phyloP scores from a whole-genome alignment of 2,329 filamentous ascomycete species.

The Colletotrichum zoysiae region DNA sequence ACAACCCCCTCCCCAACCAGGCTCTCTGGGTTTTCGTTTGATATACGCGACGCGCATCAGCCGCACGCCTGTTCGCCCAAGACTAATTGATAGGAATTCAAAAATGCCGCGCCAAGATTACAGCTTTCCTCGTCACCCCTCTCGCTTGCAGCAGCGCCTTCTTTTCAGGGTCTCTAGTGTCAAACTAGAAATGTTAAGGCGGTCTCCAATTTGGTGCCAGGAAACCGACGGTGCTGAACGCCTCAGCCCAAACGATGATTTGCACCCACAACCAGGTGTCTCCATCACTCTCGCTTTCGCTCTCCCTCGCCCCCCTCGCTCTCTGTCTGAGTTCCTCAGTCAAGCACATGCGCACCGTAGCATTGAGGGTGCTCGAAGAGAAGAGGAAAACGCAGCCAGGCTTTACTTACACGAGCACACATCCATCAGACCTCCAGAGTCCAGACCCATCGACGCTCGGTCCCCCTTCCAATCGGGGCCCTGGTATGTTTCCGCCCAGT shows the following conservation, averaged over 20 bases:
- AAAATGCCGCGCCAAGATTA: not conserved
- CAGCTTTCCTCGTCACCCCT: constrained; percentile 10
- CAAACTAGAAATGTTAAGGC: constrained; percentile 10
- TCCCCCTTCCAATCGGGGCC: constrained; percentile 16
- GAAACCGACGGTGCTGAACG: constrained; percentile 1
- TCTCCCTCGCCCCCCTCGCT: not conserved
- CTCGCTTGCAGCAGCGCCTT: constrained; percentile 11
- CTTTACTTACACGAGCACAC: not conserved
- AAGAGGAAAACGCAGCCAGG: not conserved
- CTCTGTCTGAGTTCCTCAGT: not conserved
- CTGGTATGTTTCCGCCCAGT: not conserved
- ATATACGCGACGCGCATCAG: not conserved
- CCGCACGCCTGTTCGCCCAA: constrained; percentile 10
- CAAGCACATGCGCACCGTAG: constrained; percentile 8
- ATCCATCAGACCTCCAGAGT: not conserved
- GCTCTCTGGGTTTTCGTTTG: not conserved
- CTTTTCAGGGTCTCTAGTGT: constrained; percentile 12
- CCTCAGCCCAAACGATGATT: constrained; percentile 1
- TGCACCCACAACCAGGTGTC: constrained; percentile 1
- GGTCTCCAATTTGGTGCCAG: not conserved
- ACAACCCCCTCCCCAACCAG: not conserved
- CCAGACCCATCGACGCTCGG: constrained; percentile 5
- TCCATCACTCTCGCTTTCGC: not conserved
- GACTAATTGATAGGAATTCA: constrained; percentile 13
- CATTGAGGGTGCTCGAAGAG: not conserved